Evolutionary conservation across 805 yeast genomes (phyloP).

Genomic region (Clavispora asparagi): DNA sequence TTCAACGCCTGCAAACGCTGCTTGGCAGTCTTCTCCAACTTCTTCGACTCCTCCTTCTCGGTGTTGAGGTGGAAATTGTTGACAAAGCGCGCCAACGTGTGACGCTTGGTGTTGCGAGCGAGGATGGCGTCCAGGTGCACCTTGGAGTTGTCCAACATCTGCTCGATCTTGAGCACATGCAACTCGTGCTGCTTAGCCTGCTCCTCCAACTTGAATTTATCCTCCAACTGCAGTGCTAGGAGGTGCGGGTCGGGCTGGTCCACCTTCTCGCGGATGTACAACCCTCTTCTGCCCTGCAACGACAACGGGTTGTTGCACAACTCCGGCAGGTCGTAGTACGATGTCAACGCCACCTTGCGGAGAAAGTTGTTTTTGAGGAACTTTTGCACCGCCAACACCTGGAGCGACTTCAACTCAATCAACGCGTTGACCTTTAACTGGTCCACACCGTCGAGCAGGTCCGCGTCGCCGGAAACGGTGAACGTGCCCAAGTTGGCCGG

Average conservation of each 20-base stretch:
- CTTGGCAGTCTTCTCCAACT: slow-evolving; percentile 75
- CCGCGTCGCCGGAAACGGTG: slow-evolving; percentile 12
- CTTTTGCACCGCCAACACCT: slow-evolving; percentile 65
- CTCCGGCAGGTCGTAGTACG: slow-evolving; percentile 50
- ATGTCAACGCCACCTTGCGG: slow-evolving; percentile 46
- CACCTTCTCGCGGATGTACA: slow-evolving; percentile 62
- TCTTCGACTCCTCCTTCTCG: slow-evolving; percentile 72
- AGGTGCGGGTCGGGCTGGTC: slow-evolving; percentile 71
- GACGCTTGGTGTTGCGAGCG: slow-evolving; percentile 21
- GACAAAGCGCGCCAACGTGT: slow-evolving; percentile 30
- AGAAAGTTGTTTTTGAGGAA: slow-evolving; percentile 58
- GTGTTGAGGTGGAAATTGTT: slow-evolving; percentile 48
- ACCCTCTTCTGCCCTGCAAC: slow-evolving; percentile 63
- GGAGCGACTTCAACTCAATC: slow-evolving; percentile 64
- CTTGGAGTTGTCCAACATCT: slow-evolving; percentile 22
- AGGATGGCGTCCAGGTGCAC: slow-evolving; percentile 17
- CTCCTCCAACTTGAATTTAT: slow-evolving; percentile 58
- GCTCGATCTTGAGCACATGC: slow-evolving; percentile 45
- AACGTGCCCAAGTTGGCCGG: slow-evolving; percentile 70
- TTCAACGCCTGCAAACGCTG: slow-evolving; percentile 83
- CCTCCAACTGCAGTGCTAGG: slow-evolving; percentile 70
- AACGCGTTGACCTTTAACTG: slow-evolving; percentile 59
- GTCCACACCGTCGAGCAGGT: slow-evolving; percentile 31
- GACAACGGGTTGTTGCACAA: slow-evolving; percentile 52
- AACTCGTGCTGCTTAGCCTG: slow-evolving; percentile 44